These are phyloP conservation scores for Lecanicillium sp. DNA, from an alignment of 2,329 filamentous ascomycete genomes.

Conservation along the genomic window DNA sequence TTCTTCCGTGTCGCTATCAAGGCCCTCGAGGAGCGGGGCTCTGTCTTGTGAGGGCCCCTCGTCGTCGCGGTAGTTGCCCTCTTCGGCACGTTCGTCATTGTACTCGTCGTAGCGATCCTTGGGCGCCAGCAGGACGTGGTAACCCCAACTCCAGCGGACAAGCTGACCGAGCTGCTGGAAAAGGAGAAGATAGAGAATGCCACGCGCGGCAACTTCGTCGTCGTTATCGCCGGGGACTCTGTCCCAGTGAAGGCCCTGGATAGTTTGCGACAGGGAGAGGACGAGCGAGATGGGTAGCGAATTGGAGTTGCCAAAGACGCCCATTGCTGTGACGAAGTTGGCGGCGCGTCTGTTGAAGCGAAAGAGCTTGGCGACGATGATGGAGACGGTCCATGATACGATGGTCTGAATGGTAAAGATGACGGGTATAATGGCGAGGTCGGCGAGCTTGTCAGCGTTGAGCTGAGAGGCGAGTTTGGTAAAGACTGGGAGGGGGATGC, in stretches of 20 bases:
- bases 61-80: slow-evolving; percentile 51
- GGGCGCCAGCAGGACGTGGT: slow-evolving; percentile 86
- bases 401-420: slow-evolving; percentile 86
- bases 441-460: slow-evolving; percentile 79
- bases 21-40: slow-evolving; percentile 31
- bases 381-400: slow-evolving; percentile 74
- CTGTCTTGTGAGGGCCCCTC: slow-evolving; percentile 35
- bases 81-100: slow-evolving; percentile 42
- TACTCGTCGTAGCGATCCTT: slow-evolving; percentile 65
- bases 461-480: slow-evolving; percentile 94
- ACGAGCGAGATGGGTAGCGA: slow-evolving; percentile 95
- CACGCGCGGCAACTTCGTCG: slow-evolving; percentile 85
- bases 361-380: slow-evolving; percentile 63
- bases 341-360: slow-evolving; percentile 75
- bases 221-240: slow-evolving; percentile 82
- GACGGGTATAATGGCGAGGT: slow-evolving; percentile 87
- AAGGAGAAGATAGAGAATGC: slow-evolving; percentile 90
- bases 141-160: slow-evolving; percentile 96
- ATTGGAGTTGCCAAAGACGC: slow-evolving; percentile 95
- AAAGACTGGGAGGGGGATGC: slow-evolving; percentile 62
- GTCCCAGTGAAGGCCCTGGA: slow-evolving; percentile 90
- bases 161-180: slow-evolving; percentile 97
- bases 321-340: slow-evolving; percentile 97
- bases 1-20: slow-evolving; percentile 29
- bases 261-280: slow-evolving; percentile 83